These are phyloP conservation scores for Pestalotiopsis sp. DNA, from an alignment of 2,329 filamentous ascomycete species.

Conservation along the genomic window DNA sequence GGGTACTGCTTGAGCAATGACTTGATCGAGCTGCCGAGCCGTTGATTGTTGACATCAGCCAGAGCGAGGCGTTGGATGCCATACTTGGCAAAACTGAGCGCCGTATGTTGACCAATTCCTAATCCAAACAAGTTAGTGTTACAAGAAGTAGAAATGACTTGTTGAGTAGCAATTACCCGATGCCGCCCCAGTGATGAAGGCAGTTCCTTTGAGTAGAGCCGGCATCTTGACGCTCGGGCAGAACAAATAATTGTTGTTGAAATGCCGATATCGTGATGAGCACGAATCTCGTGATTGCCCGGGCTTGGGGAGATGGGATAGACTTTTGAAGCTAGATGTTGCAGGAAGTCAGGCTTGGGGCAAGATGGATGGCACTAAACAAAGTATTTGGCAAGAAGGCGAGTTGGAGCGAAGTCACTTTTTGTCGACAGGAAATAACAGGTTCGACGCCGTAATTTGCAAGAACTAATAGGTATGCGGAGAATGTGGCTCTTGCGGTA, in stretches of 20 bases:
- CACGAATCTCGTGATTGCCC: no score
- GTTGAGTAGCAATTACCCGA: conserved; percentile 37
- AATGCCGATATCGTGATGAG: no score
- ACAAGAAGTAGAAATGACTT: background rate
- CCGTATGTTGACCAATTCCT: conserved; percentile 52
- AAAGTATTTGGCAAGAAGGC: no score
- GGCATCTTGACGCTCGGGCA: conserved; percentile 28
- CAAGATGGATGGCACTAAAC: no score
- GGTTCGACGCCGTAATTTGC: background rate
- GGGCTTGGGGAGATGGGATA: no score
- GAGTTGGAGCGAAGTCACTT: no score
- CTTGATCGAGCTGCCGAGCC: conserved; percentile 31
- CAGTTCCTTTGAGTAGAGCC: conserved; percentile 43
- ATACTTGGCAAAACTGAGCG: conserved; percentile 47
- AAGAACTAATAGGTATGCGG: background rate
- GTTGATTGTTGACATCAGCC: conserved; percentile 42
- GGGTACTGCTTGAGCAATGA: conserved; percentile 39
- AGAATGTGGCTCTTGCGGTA: background rate
- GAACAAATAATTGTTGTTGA: no score
- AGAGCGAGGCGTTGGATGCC: conserved; percentile 49
- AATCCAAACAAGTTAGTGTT: conserved; percentile 4
- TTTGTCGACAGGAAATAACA: background rate
- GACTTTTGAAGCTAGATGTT: no score
- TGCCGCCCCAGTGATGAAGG: conserved; percentile 50
- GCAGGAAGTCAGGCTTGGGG: no score